phyloP scores from a whole-genome alignment of 768 basidiomycete species.

The Lentinula raphanica region DNA sequence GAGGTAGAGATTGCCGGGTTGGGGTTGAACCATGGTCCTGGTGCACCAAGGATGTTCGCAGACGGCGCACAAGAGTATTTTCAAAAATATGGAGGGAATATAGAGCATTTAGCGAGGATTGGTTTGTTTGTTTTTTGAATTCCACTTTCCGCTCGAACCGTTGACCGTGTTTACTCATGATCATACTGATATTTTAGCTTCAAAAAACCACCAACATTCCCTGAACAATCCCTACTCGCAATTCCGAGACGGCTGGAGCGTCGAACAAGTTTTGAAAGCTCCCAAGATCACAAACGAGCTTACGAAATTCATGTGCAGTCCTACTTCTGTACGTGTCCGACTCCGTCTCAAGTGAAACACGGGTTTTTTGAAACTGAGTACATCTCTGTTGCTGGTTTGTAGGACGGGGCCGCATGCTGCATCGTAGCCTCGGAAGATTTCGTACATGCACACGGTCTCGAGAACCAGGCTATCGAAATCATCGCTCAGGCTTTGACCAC shows the following conservation, averaged over 20 bases:
- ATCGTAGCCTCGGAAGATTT: conserved; percentile 77
- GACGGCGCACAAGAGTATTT: conserved; percentile 78
- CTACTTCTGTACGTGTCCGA: too few species aligned
- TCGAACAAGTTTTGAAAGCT: conserved; percentile 62
- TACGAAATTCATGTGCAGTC: conserved; percentile 85
- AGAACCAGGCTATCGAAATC: conserved; percentile 87
- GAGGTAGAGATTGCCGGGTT: conserved; percentile 46
- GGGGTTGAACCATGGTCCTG: conserved; percentile 64
- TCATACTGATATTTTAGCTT: conserved; percentile 47
- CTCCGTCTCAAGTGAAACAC: too few species aligned
- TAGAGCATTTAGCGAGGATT: conserved; percentile 71
- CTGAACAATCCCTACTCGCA: conserved; percentile 83
- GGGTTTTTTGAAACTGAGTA: too few species aligned
- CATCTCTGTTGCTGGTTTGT: too few species aligned
- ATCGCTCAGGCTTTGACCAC: conserved; percentile 62
- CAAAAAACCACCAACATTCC: conserved; percentile 82
- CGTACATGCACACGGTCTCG: conserved; percentile 62
- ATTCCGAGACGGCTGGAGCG: conserved; percentile 74
- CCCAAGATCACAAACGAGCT: conserved; percentile 67
- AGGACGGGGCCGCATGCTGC: conserved; percentile 76
- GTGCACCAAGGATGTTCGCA: conserved; percentile 68
- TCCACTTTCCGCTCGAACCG: not conserved
- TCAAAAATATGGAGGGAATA: conserved; percentile 61
- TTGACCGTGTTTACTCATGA: too few species aligned
- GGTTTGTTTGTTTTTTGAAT: conserved; percentile 42